Evolutionary conservation across 352 stramenopile genomes (phyloP), one percentile per base, ranked within the genome.

Genomic region (Globisporangium nodosum): DNA sequence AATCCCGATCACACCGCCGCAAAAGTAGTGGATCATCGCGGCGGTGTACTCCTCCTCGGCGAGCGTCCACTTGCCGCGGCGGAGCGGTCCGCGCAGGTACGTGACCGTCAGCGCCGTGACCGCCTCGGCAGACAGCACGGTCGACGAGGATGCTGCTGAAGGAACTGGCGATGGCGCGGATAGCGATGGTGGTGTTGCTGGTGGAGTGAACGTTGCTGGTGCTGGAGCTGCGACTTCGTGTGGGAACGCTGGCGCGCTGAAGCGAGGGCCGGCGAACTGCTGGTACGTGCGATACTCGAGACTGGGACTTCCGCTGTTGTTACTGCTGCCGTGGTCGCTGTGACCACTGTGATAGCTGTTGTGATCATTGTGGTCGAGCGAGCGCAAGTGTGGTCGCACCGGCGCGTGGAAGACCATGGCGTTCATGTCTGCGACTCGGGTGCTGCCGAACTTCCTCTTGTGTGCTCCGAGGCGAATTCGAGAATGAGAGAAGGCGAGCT

Each of bases 31-130:
- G 57, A 88, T 90, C 30, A 71, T 85, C 16, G 75, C 68, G 0
- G 77, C 77, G 6, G 71, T 73, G 56, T 87, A 90, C 52, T 75
- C 67, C 49, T 87, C 77, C 52, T 90, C 80, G 3, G 76, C 75
- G 4, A 66, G 64, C 35, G 80, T 90, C 80, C 80, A 87, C 52
- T 90, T 90, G 66, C 82, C 82, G 24, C 82, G 79, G 0, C 79
- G 74, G 27, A 88, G 58, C 21, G 71, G 63, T 18, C 33, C 54
- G 2, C n/a, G 16, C 54, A 60, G 45, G 54, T 54, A 31, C 2
- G 37, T 48, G 16, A 16, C 4, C 11, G 42, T 48, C 16, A 48
- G 42, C 42, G 42, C 42, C 18, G 18, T 13, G 42, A 48, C 7
- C 1, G 18, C 42, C 42, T 48, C 42, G 18, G 16, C 13, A 12